Conservation (phyloP, 2,329 filamentous ascomycete species). For the Clonostachys rhizophaga region DNA sequence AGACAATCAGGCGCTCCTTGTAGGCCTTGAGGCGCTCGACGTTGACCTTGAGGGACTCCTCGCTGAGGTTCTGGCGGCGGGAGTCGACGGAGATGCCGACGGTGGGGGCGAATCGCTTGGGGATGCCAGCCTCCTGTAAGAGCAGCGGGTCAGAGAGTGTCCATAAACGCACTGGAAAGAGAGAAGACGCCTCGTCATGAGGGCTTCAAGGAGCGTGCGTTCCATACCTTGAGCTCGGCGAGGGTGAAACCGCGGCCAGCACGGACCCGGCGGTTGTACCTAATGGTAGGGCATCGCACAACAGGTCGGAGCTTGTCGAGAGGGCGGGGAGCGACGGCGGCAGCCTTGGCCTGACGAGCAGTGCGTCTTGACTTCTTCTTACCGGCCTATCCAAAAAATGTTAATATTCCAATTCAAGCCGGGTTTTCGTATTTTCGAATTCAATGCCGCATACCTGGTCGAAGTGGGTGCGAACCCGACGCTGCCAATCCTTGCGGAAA, state of each 20-base stretch:
- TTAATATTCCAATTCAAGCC: background rate
- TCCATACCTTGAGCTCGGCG: conserved; percentile 90
- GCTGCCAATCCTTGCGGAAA: conserved; percentile 99
- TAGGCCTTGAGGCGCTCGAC: conserved; percentile 98
- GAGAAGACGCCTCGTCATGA: too few species aligned
- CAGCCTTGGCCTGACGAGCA: conserved; percentile 91
- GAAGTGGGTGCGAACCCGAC: conserved; percentile 98
- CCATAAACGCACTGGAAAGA: too few species aligned
- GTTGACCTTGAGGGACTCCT: conserved; percentile 92
- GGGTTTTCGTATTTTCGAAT: background rate
- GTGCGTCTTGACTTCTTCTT: conserved; percentile 91
- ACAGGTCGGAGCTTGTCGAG: conserved; percentile 95
- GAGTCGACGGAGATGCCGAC: conserved; percentile 96
- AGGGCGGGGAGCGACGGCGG: conserved; percentile 89
- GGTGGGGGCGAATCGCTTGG: conserved; percentile 89
- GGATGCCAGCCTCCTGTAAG: conserved; percentile 82
- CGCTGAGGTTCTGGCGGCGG: conserved; percentile 94
- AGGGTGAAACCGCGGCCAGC: conserved; percentile 97
- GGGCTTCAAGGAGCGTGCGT: too few species aligned
- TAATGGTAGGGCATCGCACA: conserved; percentile 96
- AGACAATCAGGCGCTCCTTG: conserved; percentile 93
- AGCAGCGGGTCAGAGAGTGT: conserved; percentile 20
- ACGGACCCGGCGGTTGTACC: conserved; percentile 98
- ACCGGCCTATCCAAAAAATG: conserved; percentile 62
- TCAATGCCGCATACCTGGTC: conserved; percentile 74